phyloP scores from a whole-genome alignment of 345 rosid genomes.

The Viola odorata region DNA sequence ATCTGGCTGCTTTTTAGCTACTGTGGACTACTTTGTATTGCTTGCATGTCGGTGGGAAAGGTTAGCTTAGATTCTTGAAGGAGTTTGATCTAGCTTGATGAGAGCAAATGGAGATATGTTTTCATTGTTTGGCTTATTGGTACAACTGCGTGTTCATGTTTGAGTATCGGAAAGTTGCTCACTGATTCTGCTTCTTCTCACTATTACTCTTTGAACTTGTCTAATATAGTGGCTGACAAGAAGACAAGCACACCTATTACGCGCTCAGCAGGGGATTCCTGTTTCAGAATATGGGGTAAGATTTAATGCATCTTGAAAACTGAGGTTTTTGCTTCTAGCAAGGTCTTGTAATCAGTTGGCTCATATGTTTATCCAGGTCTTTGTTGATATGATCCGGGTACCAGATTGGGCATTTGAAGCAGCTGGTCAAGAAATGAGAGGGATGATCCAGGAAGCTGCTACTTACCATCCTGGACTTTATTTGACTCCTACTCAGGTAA shows the following conservation, averaged over 20 bases:
- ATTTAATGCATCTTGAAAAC: slow-evolving; percentile 12
- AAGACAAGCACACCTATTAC: slow-evolving; percentile 73
- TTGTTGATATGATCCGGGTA: slow-evolving; percentile 90
- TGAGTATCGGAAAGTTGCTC: neutral
- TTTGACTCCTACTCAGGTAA: slow-evolving; percentile 88
- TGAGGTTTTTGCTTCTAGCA: neutral
- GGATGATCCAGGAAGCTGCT: slow-evolving; percentile 83
- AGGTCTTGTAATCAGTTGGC: neutral
- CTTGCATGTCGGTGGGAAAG: slow-evolving; percentile 79
- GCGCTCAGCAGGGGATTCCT: slow-evolving; percentile 96
- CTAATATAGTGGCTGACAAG: slow-evolving; percentile 71
- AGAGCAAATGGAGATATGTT: no score
- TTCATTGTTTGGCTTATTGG: neutral
- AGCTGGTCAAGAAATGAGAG: slow-evolving; percentile 98
- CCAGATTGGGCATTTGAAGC: slow-evolving; percentile 99
- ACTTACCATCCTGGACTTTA: slow-evolving; percentile 96
- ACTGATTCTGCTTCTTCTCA: slow-evolving; percentile 8
- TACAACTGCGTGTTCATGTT: neutral
- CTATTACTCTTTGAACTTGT: slow-evolving; percentile 8
- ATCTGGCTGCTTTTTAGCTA: slow-evolving; percentile 97
- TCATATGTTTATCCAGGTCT: slow-evolving; percentile 43
- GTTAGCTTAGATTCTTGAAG: slow-evolving; percentile 27
- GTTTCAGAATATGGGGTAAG: slow-evolving; percentile 91
- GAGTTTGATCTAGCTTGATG: neutral
- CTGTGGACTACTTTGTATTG: slow-evolving; percentile 81